These are phyloP conservation scores for Neopestalotiopsis sp. DNA, from an alignment of 2,329 filamentous ascomycete genomes.

Conservation along the genomic window DNA sequence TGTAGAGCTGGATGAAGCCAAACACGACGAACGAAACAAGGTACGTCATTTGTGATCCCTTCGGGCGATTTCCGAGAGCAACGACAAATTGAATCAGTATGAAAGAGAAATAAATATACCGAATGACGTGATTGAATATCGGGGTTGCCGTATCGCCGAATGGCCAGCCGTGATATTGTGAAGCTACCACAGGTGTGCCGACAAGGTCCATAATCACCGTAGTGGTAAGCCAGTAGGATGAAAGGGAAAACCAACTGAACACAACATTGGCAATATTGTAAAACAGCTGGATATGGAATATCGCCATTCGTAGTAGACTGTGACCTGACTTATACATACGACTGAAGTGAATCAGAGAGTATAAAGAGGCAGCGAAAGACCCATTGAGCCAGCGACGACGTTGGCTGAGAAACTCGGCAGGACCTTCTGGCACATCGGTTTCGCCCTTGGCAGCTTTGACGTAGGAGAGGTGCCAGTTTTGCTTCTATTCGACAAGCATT, in stretches of 20 bases:
- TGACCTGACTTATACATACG: slow-evolving; percentile 99
- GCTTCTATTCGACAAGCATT: slow-evolving; percentile 54
- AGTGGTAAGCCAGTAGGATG: slow-evolving; percentile 97
- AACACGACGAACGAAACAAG: slow-evolving; percentile 89
- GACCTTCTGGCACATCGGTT: slow-evolving; percentile 97
- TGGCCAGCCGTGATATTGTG: slow-evolving; percentile 75
- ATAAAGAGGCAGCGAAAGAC: slow-evolving; percentile 96
- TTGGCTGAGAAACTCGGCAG: slow-evolving; percentile 95
- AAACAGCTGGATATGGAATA: slow-evolving; percentile 93
- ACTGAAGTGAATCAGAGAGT: slow-evolving; percentile 97
- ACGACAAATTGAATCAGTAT: slow-evolving; percentile 95
- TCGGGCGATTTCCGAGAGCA: slow-evolving; percentile 93
- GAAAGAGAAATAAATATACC: slow-evolving; percentile 91
- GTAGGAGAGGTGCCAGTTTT: slow-evolving; percentile 98
- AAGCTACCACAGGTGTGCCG: slow-evolving; percentile 66
- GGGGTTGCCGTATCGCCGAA: slow-evolving; percentile 89
- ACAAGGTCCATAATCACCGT: slow-evolving; percentile 98
- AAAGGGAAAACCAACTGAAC: slow-evolving; percentile 87
- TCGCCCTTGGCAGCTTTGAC: slow-evolving; percentile 99
- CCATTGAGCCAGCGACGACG: slow-evolving; percentile 99
- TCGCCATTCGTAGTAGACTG: slow-evolving; percentile 98
- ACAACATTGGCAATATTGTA: slow-evolving; percentile 92
- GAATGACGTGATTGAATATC: slow-evolving; percentile 87
- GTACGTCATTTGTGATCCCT: slow-evolving; percentile 93
- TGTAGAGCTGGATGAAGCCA: slow-evolving; percentile 85